Conservation (phyloP, 805 yeast species). For the Pichia kluyveri region DNA sequence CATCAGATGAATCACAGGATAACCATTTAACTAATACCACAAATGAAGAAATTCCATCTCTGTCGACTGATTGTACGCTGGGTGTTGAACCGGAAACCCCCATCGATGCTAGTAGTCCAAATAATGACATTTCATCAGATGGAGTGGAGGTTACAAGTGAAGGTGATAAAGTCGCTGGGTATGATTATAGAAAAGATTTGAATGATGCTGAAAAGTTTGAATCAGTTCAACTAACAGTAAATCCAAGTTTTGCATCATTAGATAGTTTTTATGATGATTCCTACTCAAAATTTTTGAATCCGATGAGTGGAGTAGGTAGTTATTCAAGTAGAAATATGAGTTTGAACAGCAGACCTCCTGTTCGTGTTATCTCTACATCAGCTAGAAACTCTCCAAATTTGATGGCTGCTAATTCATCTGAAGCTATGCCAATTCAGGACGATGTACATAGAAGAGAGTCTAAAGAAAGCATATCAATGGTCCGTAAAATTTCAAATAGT, state of each 20-base stretch:
- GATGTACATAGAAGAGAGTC: neutral
- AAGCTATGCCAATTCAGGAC: neutral
- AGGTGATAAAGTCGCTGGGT: constrained; percentile 1
- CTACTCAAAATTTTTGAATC: constrained; percentile 8
- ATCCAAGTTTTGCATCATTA: constrained; percentile 70
- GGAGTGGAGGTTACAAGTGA: neutral
- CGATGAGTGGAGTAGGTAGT: neutral
- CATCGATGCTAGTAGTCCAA: neutral
- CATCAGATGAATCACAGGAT: neutral
- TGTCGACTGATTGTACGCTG: neutral
- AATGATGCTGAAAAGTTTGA: constrained; percentile 5
- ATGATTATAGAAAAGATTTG: constrained; percentile 17
- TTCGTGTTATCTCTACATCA: neutral
- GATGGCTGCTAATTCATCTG: neutral
- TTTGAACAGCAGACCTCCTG: neutral
- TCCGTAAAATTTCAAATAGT: neutral
- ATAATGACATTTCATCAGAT: neutral
- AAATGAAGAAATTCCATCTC: neutral
- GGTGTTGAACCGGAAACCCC: neutral
- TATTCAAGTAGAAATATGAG: neutral
- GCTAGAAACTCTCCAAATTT: constrained; percentile 1
- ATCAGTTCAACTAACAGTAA: constrained; percentile 23
- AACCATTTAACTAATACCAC: neutral
- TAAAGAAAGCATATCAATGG: neutral
- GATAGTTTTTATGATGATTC: constrained; percentile 48